phyloP scores from a whole-genome alignment of 2,329 filamentous ascomycete species.

The Diaporthe humulicola region DNA sequence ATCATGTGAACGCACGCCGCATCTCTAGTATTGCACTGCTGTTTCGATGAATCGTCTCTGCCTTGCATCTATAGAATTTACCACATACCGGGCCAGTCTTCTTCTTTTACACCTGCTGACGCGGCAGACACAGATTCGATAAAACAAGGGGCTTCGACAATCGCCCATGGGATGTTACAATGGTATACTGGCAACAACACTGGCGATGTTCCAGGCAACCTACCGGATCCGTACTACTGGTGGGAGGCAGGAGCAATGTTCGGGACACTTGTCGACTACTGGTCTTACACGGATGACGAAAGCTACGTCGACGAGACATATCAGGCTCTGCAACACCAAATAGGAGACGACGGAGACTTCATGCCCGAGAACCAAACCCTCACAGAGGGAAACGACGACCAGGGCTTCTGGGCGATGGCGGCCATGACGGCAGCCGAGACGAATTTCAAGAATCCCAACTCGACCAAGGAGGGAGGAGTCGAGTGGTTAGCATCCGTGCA shows the following conservation, averaged over 20 bases:
- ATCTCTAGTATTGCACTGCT: not conserved
- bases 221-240: conserved; percentile 71
- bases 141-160: conserved; percentile 52
- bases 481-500: conserved; percentile 77
- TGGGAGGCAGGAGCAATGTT: conserved; percentile 76
- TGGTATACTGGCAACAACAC: conserved; percentile 62
- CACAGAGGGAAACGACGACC: conserved; percentile 75
- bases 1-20: not conserved
- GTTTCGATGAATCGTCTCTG: no score
- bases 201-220: conserved; percentile 60
- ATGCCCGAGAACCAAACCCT: conserved; percentile 68
- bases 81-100: not conserved
- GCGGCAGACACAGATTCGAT: conserved; percentile 45
- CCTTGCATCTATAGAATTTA: not conserved
- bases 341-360: conserved; percentile 65
- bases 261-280: conserved; percentile 74
- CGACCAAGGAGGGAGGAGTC: conserved; percentile 52
- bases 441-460: conserved; percentile 70
- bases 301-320: conserved; percentile 69
- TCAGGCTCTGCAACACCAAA: conserved; percentile 65
- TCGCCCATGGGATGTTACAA: conserved; percentile 60
- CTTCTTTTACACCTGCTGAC: conserved; percentile 3
- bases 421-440: conserved; percentile 77
- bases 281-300: conserved; percentile 71
- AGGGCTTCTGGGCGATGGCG: conserved; percentile 78